Percentiles rank a stretch among this genome's conserved stretches.
Evolutionary conservation across 768 basidiomycete genomes (phyloP).

Genomic region (Kwoniella sp.): DNA sequence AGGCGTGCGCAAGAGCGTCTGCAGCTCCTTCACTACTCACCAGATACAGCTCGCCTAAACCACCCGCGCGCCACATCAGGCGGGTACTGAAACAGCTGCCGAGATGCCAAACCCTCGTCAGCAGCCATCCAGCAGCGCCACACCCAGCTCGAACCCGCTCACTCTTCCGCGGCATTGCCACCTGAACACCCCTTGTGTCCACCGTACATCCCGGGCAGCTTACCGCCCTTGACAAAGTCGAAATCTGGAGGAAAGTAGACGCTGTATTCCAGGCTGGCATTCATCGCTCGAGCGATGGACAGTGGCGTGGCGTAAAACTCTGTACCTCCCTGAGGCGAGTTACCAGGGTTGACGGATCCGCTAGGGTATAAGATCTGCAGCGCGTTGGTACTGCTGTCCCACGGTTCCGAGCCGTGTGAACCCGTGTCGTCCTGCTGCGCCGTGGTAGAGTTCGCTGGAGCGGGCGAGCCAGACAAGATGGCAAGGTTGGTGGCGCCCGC

Average conservation of each 20-base stretch:
- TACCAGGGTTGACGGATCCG: slow-evolving; percentile 65
- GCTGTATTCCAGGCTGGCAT: slow-evolving; percentile 54
- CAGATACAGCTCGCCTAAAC: slow-evolving; percentile 61
- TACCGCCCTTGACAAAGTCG: slow-evolving; percentile 73
- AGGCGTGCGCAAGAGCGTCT: too few species aligned
- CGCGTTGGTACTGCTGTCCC: slow-evolving; percentile 29
- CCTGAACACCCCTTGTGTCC: slow-evolving; percentile 44
- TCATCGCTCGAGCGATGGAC: slow-evolving; percentile 47
- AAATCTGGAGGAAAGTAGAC: slow-evolving; percentile 72
- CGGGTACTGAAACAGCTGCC: slow-evolving; percentile 71
- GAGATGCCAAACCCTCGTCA: background rate
- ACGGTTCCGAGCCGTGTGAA: slow-evolving; percentile 2
- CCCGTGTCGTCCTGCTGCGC: background rate
- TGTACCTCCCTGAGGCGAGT: slow-evolving; percentile 60
- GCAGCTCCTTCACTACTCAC: slow-evolving; percentile 53
- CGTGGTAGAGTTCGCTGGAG: slow-evolving; percentile 34
- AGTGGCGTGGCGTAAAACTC: slow-evolving; percentile 62
- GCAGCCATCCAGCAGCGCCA: background rate
- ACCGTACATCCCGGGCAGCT: slow-evolving; percentile 69
- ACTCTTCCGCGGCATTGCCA: slow-evolving; percentile 29
- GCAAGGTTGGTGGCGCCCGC: slow-evolving; percentile 59
- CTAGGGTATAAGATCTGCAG: slow-evolving; percentile 67
- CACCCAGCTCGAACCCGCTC: background rate
- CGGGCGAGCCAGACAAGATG: slow-evolving; percentile 57
- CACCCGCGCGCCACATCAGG: slow-evolving; percentile 62